These are phyloP conservation scores for Phellinidium pouzarii DNA, from an alignment of 1,284 basidiomycete species.

Conservation along the genomic window DNA sequence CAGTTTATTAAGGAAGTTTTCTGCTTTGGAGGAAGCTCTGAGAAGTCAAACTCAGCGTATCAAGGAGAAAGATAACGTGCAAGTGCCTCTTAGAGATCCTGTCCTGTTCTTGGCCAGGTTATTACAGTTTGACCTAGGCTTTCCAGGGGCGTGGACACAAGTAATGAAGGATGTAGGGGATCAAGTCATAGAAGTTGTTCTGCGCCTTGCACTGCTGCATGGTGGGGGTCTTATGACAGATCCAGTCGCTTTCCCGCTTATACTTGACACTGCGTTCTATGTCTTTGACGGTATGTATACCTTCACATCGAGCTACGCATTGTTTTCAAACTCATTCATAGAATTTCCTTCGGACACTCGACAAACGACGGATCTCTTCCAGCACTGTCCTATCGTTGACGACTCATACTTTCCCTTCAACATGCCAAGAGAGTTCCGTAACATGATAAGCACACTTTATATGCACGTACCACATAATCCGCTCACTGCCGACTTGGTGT, in stretches of 20 bases:
- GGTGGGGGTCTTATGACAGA: slow-evolving; percentile 40
- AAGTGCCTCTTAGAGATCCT: slow-evolving; percentile 23
- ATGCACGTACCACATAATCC: slow-evolving; percentile 43
- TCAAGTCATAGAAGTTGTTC: slow-evolving; percentile 40
- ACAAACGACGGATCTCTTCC: slow-evolving; percentile 49
- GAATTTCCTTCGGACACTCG: slow-evolving; percentile 59
- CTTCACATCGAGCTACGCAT: not conserved
- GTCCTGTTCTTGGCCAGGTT: slow-evolving; percentile 54
- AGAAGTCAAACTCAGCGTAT: slow-evolving; percentile 16
- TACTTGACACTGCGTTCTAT: slow-evolving; percentile 69
- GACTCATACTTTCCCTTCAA: slow-evolving; percentile 46
- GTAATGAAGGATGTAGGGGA: slow-evolving; percentile 42
- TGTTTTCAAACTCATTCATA: slow-evolving; percentile 26
- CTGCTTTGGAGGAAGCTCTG: slow-evolving; percentile 31
- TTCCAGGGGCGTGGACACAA: slow-evolving; percentile 52
- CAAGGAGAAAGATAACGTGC: slow-evolving; percentile 14
- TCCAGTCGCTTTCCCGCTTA: slow-evolving; percentile 51
- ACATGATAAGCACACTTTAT: slow-evolving; percentile 50
- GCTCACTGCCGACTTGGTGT: slow-evolving; percentile 50
- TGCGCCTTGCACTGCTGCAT: slow-evolving; percentile 53
- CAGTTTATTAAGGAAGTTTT: slow-evolving; percentile 40
- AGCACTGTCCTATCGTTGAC: slow-evolving; percentile 49
- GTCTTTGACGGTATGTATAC: slow-evolving; percentile 57
- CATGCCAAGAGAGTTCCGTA: slow-evolving; percentile 50
- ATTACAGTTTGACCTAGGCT: slow-evolving; percentile 65